Evolutionary conservation across 768 basidiomycete genomes (phyloP).

Genomic region (Hygrocybe coccinea): DNA sequence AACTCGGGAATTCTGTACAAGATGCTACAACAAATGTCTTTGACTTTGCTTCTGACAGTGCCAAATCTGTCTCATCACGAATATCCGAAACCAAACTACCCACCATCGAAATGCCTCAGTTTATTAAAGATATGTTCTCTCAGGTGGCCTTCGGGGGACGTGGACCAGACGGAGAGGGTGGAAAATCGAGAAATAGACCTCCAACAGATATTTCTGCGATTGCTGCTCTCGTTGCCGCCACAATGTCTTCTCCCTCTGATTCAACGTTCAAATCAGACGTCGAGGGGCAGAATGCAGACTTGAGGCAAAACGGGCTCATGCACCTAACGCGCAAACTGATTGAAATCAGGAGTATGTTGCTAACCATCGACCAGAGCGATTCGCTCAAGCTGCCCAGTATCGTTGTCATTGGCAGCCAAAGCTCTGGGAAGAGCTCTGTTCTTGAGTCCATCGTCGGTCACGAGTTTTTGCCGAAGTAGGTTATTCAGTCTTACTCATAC

Average conservation of each 20-base stretch:
- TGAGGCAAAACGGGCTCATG: conserved; percentile 79
- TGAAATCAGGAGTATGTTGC: conserved; percentile 90
- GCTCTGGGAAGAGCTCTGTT: conserved; percentile 96
- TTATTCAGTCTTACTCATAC: conserved; percentile 10
- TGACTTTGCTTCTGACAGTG: conserved; percentile 64
- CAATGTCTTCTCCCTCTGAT: conserved; percentile 72
- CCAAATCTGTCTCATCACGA: conserved; percentile 55
- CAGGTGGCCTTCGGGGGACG: conserved; percentile 23
- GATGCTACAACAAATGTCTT: conserved; percentile 66
- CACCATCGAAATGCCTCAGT: conserved; percentile 53
- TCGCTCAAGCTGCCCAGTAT: conserved; percentile 93
- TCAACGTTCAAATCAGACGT: conserved; percentile 39
- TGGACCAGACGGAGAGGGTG: conserved; percentile 26
- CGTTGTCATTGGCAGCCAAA: conserved; percentile 97
- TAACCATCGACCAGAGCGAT: conserved; percentile 94
- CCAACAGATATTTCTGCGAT: conserved; percentile 60
- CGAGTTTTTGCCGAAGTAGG: conserved; percentile 96
- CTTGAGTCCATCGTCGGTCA: conserved; percentile 96
- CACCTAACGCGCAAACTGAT: conserved; percentile 92
- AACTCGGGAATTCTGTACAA: conserved; percentile 42
- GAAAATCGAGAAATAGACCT: conserved; percentile 40
- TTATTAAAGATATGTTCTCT: conserved; percentile 62
- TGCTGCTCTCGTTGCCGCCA: conserved; percentile 72
- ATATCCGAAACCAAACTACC: conserved; percentile 60
- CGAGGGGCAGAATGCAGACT: conserved; percentile 32